Percentiles rank a stretch among this genome's conserved stretches.
Evolutionary conservation across 1,284 basidiomycete species (phyloP).

Genomic region (Hymenochaete sp.): DNA sequence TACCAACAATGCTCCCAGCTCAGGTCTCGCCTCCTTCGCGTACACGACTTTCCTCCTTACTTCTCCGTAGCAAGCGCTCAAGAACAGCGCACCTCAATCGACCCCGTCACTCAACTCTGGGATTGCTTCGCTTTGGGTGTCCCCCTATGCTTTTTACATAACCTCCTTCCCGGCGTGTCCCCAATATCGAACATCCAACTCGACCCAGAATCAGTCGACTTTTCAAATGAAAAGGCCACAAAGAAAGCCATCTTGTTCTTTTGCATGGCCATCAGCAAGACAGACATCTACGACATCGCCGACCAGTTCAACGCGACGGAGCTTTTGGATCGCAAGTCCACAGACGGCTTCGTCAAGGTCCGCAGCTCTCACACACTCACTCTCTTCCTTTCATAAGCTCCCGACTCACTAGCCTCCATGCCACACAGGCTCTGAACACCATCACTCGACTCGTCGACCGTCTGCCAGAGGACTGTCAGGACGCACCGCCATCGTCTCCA

Average conservation of each 20-base stretch:
- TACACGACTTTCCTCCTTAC: slow-evolving; percentile 62
- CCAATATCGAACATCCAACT: slow-evolving; percentile 62
- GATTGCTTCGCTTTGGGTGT: slow-evolving; percentile 89
- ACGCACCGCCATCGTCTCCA: slow-evolving; percentile 53
- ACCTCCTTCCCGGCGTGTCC: slow-evolving; percentile 68
- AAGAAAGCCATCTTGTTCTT: slow-evolving; percentile 75
- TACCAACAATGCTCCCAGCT: slow-evolving; percentile 82
- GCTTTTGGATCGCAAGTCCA: slow-evolving; percentile 83
- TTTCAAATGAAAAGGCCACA: slow-evolving; percentile 66
- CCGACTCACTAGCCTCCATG: slow-evolving; percentile 5
- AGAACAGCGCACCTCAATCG: slow-evolving; percentile 63
- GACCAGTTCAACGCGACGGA: slow-evolving; percentile 81
- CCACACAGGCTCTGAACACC: slow-evolving; percentile 78
- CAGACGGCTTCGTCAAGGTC: slow-evolving; percentile 93
- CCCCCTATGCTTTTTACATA: slow-evolving; percentile 92
- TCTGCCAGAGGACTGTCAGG: slow-evolving; percentile 62
- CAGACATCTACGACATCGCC: slow-evolving; percentile 49
- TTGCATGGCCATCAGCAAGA: slow-evolving; percentile 52
- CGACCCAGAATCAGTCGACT: slow-evolving; percentile 52
- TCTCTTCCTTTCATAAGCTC: slow-evolving; percentile 9
- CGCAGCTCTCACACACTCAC: slow-evolving; percentile 19
- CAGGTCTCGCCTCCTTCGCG: slow-evolving; percentile 63
- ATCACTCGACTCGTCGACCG: slow-evolving; percentile 81
- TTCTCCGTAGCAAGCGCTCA: slow-evolving; percentile 49
- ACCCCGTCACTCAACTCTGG: slow-evolving; percentile 90